Percentiles rank a stretch among this genome's conserved stretches.
Conservation (phyloP, 495 filamentous ascomycete species). For the Hyaloscypha bicolor region DNA sequence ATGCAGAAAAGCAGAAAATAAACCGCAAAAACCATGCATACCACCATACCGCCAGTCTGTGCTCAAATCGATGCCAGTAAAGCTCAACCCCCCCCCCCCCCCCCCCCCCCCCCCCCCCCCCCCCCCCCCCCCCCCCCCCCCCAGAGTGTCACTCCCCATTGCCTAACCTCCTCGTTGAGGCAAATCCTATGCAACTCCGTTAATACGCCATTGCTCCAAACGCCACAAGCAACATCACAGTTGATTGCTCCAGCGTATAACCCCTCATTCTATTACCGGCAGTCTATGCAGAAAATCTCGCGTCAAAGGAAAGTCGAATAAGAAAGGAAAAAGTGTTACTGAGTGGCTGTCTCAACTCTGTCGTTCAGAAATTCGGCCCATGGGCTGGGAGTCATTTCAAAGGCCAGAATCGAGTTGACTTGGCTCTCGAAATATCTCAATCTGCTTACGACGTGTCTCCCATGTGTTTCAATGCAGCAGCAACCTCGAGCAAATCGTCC, state of each 20-base stretch:
- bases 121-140: no score
- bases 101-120: no score
- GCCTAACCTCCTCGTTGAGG: neutral
- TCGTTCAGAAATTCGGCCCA: no score
- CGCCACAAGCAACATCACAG: neutral
- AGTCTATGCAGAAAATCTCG: neutral
- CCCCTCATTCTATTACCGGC: neutral
- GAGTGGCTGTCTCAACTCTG: neutral
- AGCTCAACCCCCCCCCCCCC: no score
- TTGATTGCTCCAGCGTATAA: neutral
- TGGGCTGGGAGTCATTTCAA: neutral
- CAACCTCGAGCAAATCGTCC: neutral
- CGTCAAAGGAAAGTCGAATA: neutral
- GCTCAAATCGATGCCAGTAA: neutral
- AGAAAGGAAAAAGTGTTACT: neutral
- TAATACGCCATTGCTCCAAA: neutral
- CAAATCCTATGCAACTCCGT: neutral
- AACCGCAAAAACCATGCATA: neutral
- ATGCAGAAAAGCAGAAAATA: neutral
- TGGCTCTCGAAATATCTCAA: neutral
- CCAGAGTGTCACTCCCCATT: neutral
- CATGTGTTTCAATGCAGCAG: neutral
- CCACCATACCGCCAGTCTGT: neutral
- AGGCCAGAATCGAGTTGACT: neutral
- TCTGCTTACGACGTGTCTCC: neutral